Base-by-base conservation (phyloP, 805 yeast genomes). In the Sugiyamaella lignohabitans region DNA sequence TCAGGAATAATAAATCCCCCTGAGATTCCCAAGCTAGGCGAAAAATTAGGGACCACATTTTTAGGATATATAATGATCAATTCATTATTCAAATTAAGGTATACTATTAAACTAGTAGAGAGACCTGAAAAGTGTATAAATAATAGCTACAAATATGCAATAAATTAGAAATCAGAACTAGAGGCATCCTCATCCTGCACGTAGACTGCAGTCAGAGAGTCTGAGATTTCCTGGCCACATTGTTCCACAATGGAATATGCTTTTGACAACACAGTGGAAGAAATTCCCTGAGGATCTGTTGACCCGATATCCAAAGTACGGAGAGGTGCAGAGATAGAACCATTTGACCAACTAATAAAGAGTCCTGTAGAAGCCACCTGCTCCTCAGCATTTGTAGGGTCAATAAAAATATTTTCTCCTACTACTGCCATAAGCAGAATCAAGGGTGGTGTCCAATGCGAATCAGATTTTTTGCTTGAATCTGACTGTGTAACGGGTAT, bases 321-420 rank as follows among this genome's bases (percentile, higher is more conserved):
- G 2, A 88, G 69, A 0, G 97, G 96, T 0, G 95, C 74, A 8
- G 80, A 76, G 1, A 86, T 76, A 48, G 72, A 70, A n/a, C 79
- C 80, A 48, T 80, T 68, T 47, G 76, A 75, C 79, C 83, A 91
- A 29, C 89, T 81, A 2, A 86, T 61, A 40, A 88, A 69, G 18
- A 91, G 53, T 1, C 96, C 96, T 49, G 85, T 82, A 53, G 91
- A 96, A 49, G 88, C 73, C 2, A 89, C 95, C 51, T 80, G 85
- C 61, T 86, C 89, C 63, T 91, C 98, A 49, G 82, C 85, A n/a
- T 77, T 68, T 1, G 94, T 81, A 0, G 98, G 98, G 60, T 91
- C 98, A 21, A 89, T 70, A 20, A 87, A 64, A 6, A 82, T 74
- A 43, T 74, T 69, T 47, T 79, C 79, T 1, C 91, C 95, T 0